Base-by-base conservation (phyloP, 176 grass and related monocot species). In the Eragrostis nindensis region DNA sequence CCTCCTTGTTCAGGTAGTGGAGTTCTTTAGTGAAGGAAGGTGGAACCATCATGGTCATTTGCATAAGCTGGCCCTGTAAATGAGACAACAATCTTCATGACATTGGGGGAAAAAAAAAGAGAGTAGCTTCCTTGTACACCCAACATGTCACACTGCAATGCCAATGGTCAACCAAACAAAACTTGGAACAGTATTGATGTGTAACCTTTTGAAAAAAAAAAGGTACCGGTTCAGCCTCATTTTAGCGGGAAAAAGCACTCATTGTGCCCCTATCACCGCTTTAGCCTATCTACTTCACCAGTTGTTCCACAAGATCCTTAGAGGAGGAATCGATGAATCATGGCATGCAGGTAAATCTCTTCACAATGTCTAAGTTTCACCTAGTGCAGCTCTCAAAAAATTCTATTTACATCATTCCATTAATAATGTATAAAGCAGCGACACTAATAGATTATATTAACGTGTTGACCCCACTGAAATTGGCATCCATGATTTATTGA, bases 1-100 rank as follows among this genome's bases (percentile, higher is more conserved):
- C 92, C 78, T 95, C 96, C 90, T 99, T 99, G 73, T 99, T 99
- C 63, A 99, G 86, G 57, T 99, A 95, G 46, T 95, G 86, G 47
- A 98, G 90, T 67, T 99, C 90, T 90, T 93, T 45, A 43, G 85
- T 82, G 76, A 98, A 93, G 66, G 84, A 83, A 18, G 92, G 88
- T 61, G 96, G 96, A 76, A 93, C 92, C 90, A 95, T 95, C 88
- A 98, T 85, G 25, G 96, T 91, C 90, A 98, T 79, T 84, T 95
- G 96, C 92, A 98, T 89, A 41, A 98, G 87, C 66, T 91, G 88
- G 78, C 96, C 96, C 96, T 98, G 86, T 46, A 91, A 71, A 87
- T 12, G 36, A 17, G 40, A 70, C 4, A 70, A 59, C 25, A 60
- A 61, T 46, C 22, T 72, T 74, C 46, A 55, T 29, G 46, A 79